These are phyloP conservation scores for Sporobolomyces roseus DNA, from an alignment of 768 basidiomycete genomes.

Conservation along the genomic window DNA sequence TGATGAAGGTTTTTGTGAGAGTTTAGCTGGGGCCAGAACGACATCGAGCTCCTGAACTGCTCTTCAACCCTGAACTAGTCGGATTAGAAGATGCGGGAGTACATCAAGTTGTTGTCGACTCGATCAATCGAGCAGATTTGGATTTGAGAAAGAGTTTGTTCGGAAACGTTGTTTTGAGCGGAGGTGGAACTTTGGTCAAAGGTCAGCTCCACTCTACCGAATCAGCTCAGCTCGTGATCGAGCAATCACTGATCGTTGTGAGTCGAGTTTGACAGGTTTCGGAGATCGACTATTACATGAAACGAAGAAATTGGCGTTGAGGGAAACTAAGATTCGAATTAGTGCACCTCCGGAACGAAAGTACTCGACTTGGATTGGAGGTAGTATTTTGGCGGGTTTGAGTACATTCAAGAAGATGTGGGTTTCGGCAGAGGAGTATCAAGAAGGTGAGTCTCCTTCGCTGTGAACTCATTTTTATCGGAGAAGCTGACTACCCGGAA, in stretches of 20 bases:
- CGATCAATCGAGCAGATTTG: slow-evolving; percentile 90
- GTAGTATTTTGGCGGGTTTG: slow-evolving; percentile 89
- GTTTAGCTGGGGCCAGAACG: slow-evolving; percentile 83
- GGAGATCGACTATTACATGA: slow-evolving; percentile 94
- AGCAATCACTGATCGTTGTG: neutral
- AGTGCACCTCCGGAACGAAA: slow-evolving; percentile 99
- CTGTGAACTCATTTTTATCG: too few species aligned
- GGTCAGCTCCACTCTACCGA: slow-evolving; percentile 51
- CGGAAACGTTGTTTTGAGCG: slow-evolving; percentile 93
- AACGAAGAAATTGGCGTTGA: slow-evolving; percentile 89
- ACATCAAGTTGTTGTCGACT: slow-evolving; percentile 98
- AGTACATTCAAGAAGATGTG: slow-evolving; percentile 99
- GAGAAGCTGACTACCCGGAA: too few species aligned
- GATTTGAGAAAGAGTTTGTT: slow-evolving; percentile 92
- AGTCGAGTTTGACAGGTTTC: slow-evolving; percentile 60
- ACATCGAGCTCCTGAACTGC: slow-evolving; percentile 92
- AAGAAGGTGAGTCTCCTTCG: slow-evolving; percentile 59
- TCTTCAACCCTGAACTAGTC: slow-evolving; percentile 95
- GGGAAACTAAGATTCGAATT: slow-evolving; percentile 98
- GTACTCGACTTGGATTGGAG: slow-evolving; percentile 72
- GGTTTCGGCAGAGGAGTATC: slow-evolving; percentile 98
- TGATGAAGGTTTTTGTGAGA: neutral
- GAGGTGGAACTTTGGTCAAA: slow-evolving; percentile 90
- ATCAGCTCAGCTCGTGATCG: neutral
- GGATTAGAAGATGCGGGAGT: slow-evolving; percentile 95